Base-by-base conservation (phyloP, 352 stramenopile species). In the Pythium phragmitis region DNA sequence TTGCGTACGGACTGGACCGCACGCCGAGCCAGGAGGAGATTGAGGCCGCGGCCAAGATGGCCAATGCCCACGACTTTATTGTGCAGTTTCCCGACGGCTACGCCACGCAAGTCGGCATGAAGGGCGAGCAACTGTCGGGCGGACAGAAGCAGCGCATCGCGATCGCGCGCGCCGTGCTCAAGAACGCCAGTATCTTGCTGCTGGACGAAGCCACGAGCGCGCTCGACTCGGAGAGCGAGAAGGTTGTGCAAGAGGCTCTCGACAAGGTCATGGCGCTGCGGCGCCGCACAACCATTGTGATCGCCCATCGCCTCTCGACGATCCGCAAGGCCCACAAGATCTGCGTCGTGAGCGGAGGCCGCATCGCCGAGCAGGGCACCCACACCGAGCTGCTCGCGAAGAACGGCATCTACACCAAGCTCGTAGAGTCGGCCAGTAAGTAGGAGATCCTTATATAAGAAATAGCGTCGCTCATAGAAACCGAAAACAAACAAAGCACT, bases 301-400 rank as follows among this genome's bases (percentile, higher is more conserved):
- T 97, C 59, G 95, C 95, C 2, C 94, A 98, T 71, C 83, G 95
- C 23, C 74, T 98, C 33, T 95, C 82, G 47, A 98, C 91, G 3
- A 91, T 98, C 59, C 87, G 91, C 63, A 88, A 96, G 74, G 95
- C 92, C 42, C 91, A 99, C 74, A 77, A 87, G 62, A 98, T 99
- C 60, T 87, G 93, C 42, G 95, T 99, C 8, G 77, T 99, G 52
- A 76, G 97, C 23, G 76, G 94, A 21, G 96, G 96, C 11, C 76
- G 75, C 51, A 87, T 99, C 23, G 85, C 92, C 6, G 95, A 98
- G 68, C 73, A 86, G 43, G 96, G 96, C 21, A 98, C 87, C 7
- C 95, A 99, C 72, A 65, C 85, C 26, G 86, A 98, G 33, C 71
- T 99, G 23, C 57, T 98, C 17, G 56, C 63, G 16, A 28, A 67